phyloP scores from a whole-genome alignment of 163 green algal species.

The Picocystis sp. region DNA sequence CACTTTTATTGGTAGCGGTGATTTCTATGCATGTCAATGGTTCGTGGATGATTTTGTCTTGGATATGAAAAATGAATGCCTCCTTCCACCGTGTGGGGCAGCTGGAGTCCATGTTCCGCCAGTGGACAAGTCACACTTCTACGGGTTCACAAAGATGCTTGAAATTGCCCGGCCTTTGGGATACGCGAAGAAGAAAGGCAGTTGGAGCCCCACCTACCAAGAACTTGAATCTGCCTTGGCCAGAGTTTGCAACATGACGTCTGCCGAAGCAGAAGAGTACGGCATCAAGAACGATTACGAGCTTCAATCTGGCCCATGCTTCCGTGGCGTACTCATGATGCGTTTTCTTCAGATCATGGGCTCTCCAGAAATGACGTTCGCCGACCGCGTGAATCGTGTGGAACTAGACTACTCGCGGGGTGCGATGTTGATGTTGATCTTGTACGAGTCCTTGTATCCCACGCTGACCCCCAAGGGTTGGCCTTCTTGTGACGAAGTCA shows the following conservation, averaged over 20 bases:
- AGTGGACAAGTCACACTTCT: background rate
- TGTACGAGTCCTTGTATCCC: too few relatives aligned
- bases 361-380: conserved; percentile 1
- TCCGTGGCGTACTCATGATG: conserved; percentile 7
- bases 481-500: too few relatives aligned
- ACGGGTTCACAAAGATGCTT: conserved; percentile 6
- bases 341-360: conserved; percentile 9
- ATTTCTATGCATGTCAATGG: conserved; percentile 6
- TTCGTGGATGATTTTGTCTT: conserved; percentile 7
- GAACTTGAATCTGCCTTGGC: background rate
- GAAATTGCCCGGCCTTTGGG: conserved; percentile 3
- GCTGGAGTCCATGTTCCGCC: conserved; percentile 3
- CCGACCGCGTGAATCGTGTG: conserved; percentile 1
- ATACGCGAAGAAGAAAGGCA: conserved; percentile 2
- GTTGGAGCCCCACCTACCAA: conserved; percentile 1
- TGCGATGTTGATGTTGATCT: conserved; percentile 3
- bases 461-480: too few relatives aligned
- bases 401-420: conserved; percentile 1
- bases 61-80: conserved; percentile 2
- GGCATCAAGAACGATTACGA: conserved; percentile 3
- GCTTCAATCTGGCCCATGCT: conserved; percentile 2
- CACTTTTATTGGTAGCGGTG: conserved; percentile 6
- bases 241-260: conserved; percentile 3
- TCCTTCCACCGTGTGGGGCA: background rate
- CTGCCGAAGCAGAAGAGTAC: background rate